Percentiles rank a stretch among this genome's conserved stretches.
Evolutionary conservation across 2,329 filamentous ascomycete genomes (phyloP).

Genomic region (Fusarium camptoceras): DNA sequence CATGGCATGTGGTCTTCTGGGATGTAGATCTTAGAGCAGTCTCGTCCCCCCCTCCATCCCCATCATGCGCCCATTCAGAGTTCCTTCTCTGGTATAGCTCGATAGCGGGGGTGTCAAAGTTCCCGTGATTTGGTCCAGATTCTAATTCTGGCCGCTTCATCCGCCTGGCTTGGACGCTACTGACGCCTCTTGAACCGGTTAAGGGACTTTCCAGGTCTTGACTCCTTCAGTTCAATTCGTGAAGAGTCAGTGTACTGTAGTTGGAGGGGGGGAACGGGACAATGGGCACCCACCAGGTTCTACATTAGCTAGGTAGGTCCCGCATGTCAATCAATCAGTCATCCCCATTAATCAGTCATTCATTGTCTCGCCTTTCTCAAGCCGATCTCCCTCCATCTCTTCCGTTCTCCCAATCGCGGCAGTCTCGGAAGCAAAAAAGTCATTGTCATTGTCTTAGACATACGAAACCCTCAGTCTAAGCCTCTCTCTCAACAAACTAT

Average conservation of each 20-base stretch:
- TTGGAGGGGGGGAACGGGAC: conserved; percentile 1
- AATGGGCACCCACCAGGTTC: neutral
- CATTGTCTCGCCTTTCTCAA: conserved; percentile 7
- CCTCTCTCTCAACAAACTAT: neutral
- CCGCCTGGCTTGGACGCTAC: conserved; percentile 23
- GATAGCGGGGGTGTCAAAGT: conserved; percentile 10
- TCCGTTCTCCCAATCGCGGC: conserved; percentile 30
- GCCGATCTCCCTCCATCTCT: conserved; percentile 20
- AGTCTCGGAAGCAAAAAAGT: conserved; percentile 28
- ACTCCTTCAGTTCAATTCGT: neutral
- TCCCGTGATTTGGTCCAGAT: conserved; percentile 37
- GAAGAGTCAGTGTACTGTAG: neutral
- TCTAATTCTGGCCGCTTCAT: conserved; percentile 24
- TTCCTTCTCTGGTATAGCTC: neutral
- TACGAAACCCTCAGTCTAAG: conserved; percentile 7
- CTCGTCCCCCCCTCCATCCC: conserved; percentile 31
- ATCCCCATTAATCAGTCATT: conserved; percentile 1
- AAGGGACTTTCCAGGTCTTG: conserved; percentile 3
- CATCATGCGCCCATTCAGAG: conserved; percentile 36
- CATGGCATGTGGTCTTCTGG: conserved; percentile 19
- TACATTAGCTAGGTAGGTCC: conserved; percentile 4
- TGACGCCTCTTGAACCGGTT: conserved; percentile 15
- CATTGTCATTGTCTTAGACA: conserved; percentile 1
- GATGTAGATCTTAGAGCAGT: conserved; percentile 32
- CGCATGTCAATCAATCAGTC: conserved; percentile 17